phyloP scores from a whole-genome alignment of 2,329 filamentous ascomycete species.

The Myriosclerotinia scirpicola region DNA sequence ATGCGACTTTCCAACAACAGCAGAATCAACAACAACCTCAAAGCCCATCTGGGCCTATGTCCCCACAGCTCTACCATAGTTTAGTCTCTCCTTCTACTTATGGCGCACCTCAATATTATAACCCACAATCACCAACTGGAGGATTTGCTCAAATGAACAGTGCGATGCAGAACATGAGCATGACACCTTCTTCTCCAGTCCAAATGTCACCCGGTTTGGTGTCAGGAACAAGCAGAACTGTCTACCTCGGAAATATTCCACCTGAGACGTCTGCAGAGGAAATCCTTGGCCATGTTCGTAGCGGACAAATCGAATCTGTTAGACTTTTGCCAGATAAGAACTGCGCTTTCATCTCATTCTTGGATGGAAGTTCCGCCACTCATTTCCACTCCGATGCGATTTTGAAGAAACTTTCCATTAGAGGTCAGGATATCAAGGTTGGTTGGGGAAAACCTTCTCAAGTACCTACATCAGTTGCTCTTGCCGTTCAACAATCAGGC shows the following conservation, averaged over 20 bases:
- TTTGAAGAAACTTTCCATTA: constrained; percentile 98
- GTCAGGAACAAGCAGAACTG: constrained; percentile 89
- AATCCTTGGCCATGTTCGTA: constrained; percentile 92
- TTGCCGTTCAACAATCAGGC: constrained; percentile 95
- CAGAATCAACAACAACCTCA: constrained; percentile 50
- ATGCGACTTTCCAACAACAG: constrained; percentile 68
- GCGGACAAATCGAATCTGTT: constrained; percentile 98
- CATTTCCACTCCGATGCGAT: constrained; percentile 99
- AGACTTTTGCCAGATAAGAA: constrained; percentile 97
- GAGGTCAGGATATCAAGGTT: constrained; percentile 98
- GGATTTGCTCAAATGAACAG: constrained; percentile 55
- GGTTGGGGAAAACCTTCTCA: constrained; percentile 99
- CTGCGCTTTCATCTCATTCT: constrained; percentile 98
- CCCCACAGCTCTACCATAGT: constrained; percentile 78
- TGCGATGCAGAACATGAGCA: constrained; percentile 50
- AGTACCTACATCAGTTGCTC: constrained; percentile 94
- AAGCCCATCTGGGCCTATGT: constrained; percentile 77
- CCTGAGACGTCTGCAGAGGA: constrained; percentile 96
- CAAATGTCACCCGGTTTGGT: constrained; percentile 76
- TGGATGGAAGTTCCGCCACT: constrained; percentile 95
- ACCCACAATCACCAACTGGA: constrained; percentile 81
- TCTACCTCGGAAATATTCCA: constrained; percentile 98
- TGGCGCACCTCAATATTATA: constrained; percentile 77
- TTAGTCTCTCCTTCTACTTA: constrained; percentile 85
- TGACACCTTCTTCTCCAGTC: constrained; percentile 69